Evolutionary conservation across 176 grass and related monocot genomes (phyloP).

Genomic region (Musa troglodytarum): DNA sequence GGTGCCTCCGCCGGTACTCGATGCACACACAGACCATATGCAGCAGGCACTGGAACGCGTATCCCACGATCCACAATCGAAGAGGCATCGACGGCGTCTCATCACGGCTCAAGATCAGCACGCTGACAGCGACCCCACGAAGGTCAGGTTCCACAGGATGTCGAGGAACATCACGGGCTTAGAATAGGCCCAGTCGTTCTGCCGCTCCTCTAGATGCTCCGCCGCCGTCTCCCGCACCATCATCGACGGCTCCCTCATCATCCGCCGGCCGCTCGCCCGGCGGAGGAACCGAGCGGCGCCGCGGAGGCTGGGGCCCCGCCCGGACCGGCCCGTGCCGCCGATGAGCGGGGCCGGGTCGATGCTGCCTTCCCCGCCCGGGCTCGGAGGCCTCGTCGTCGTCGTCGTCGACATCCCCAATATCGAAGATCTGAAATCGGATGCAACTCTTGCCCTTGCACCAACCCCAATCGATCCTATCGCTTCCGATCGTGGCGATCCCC

Average conservation of each 20-base stretch:
- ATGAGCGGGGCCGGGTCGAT: constrained; percentile 10
- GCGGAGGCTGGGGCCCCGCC: background rate
- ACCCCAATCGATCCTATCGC: background rate
- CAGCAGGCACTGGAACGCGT: constrained; percentile 16
- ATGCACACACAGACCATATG: constrained; percentile 19
- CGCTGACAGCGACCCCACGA: background rate
- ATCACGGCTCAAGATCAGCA: constrained; percentile 7
- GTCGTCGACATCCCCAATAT: background rate
- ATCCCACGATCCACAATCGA: constrained; percentile 10
- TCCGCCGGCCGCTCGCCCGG: background rate
- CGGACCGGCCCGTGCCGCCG: background rate
- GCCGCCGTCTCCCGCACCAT: constrained; percentile 21
- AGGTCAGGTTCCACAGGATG: constrained; percentile 19
- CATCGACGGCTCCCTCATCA: constrained; percentile 22
- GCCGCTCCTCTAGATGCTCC: constrained; percentile 22
- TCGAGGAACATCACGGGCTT: constrained; percentile 18
- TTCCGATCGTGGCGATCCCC: background rate
- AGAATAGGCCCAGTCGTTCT: constrained; percentile 23
- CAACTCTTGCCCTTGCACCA: background rate
- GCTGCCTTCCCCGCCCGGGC: background rate
- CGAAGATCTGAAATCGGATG: background rate
- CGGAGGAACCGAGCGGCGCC: constrained; percentile 13
- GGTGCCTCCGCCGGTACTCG: constrained; percentile 16
- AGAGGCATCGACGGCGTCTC: constrained; percentile 18
- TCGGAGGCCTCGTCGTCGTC: background rate